Conservation (phyloP, 768 basidiomycete species). For the Agaricus blazei region DNA sequence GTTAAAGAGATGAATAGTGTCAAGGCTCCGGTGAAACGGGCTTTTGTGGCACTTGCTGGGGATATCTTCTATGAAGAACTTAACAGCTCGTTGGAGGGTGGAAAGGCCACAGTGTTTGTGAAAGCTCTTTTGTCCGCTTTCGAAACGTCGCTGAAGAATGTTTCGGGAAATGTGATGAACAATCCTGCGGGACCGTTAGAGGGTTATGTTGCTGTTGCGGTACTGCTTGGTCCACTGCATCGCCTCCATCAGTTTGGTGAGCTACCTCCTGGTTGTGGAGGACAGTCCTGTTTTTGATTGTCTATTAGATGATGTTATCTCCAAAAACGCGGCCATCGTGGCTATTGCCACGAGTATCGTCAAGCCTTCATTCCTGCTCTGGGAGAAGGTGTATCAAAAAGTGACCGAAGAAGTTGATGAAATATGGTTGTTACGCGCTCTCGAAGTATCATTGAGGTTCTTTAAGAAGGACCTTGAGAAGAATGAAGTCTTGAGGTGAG, state of each 20-base stretch:
- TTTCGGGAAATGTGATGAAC: constrained; percentile 55
- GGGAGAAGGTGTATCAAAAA: constrained; percentile 85
- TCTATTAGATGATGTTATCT: constrained; percentile 35
- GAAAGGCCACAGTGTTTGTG: constrained; percentile 47
- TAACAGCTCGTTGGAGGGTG: constrained; percentile 29
- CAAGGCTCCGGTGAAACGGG: constrained; percentile 57
- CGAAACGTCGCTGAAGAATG: constrained; percentile 66
- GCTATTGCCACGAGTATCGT: constrained; percentile 40
- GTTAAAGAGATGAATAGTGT: constrained; percentile 66
- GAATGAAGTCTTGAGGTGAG: constrained; percentile 50
- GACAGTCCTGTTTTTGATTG: neutral
- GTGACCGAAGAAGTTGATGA: constrained; percentile 57
- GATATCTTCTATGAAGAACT: constrained; percentile 45
- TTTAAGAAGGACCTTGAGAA: constrained; percentile 47
- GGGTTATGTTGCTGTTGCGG: constrained; percentile 72
- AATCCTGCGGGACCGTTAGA: constrained; percentile 68
- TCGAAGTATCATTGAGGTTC: constrained; percentile 42
- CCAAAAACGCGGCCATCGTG: constrained; percentile 42
- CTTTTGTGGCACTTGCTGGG: constrained; percentile 62
- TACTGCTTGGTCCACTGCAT: constrained; percentile 59
- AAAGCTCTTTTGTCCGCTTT: constrained; percentile 52
- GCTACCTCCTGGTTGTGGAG: constrained; percentile 13
- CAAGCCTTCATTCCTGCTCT: constrained; percentile 84
- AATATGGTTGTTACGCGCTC: constrained; percentile 69
- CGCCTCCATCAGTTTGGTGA: constrained; percentile 50